A percentile compares a stretch with the other conserved stretches of the same genome.
Conservation (phyloP, 1,284 basidiomycete species). For the Pisolithus thermaeus region DNA sequence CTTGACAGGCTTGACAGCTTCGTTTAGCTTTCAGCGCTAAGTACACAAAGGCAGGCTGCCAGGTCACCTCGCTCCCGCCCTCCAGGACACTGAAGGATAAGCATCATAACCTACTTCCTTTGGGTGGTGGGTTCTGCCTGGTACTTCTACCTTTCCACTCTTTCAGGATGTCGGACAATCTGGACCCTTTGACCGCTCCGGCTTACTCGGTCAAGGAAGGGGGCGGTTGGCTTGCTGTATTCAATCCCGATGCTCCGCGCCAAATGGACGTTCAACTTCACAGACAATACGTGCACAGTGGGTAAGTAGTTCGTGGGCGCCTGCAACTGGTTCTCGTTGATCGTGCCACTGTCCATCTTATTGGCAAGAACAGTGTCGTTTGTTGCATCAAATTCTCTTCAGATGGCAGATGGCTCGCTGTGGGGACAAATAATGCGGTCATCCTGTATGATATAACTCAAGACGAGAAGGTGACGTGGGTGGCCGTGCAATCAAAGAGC, state of each 20-base stretch:
- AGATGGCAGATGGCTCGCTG: slow-evolving; percentile 28
- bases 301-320: slow-evolving; percentile 17
- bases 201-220: slow-evolving; percentile 33
- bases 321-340: slow-evolving; percentile 2
- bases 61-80: no score
- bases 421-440: slow-evolving; percentile 29
- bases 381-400: slow-evolving; percentile 30
- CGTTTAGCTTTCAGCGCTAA: no score
- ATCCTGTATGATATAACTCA: slow-evolving; percentile 25
- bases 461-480: slow-evolving; percentile 27
- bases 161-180: slow-evolving; percentile 18
- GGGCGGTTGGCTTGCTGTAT: slow-evolving; percentile 32
- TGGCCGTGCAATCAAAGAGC: neutral
- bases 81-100: no score
- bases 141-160: neutral
- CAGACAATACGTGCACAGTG: slow-evolving; percentile 20
- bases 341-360: neutral
- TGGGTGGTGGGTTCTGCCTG: neutral
- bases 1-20: no score
- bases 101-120: no score
- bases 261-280: slow-evolving; percentile 33
- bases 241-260: slow-evolving; percentile 29
- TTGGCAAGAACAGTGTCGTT: slow-evolving; percentile 18
- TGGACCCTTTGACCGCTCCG: slow-evolving; percentile 28
- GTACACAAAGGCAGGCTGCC: no score